Percentiles rank a stretch among this genome's conserved stretches.
Conservation (phyloP, 2,329 filamentous ascomycete genomes). For the Diaporthe sp. region DNA sequence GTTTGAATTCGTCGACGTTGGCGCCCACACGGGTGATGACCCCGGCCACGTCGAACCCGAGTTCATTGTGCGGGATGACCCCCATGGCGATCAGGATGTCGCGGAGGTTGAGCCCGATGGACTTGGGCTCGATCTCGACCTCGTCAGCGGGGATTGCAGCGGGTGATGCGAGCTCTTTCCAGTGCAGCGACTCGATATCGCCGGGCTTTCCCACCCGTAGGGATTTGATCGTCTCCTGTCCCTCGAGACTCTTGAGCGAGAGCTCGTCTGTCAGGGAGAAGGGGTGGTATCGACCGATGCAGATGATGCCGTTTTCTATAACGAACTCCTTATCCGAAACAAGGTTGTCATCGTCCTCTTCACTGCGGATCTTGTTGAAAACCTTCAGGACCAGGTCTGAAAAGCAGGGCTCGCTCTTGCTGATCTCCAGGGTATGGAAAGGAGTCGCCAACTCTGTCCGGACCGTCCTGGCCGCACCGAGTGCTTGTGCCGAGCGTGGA, state of each 20-base stretch:
- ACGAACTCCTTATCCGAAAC: background rate
- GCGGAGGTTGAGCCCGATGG: constrained; percentile 24
- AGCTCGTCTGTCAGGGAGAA: background rate
- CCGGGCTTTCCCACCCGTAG: background rate
- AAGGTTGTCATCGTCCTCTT: background rate
- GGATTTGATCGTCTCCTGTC: background rate
- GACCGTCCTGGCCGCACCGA: constrained; percentile 6
- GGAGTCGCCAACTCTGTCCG: constrained; percentile 5
- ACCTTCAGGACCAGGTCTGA: background rate
- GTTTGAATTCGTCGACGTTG: constrained; percentile 45
- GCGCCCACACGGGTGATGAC: constrained; percentile 47
- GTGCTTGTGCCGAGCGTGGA: background rate
- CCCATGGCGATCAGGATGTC: constrained; percentile 28
- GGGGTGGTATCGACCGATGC: constrained; percentile 2
- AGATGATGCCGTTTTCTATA: background rate
- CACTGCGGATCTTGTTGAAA: background rate
- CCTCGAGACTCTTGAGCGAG: constrained; percentile 6
- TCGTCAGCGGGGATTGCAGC: background rate
- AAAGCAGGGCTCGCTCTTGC: background rate
- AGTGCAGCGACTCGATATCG: background rate
- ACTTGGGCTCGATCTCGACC: constrained; percentile 15
- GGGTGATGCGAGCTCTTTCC: background rate
- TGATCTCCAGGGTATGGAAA: constrained; percentile 10
- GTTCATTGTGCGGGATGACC: background rate
- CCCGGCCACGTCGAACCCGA: constrained; percentile 49